Base-by-base conservation (phyloP, 208 protist species). In the Phytomonas serpens region DNA sequence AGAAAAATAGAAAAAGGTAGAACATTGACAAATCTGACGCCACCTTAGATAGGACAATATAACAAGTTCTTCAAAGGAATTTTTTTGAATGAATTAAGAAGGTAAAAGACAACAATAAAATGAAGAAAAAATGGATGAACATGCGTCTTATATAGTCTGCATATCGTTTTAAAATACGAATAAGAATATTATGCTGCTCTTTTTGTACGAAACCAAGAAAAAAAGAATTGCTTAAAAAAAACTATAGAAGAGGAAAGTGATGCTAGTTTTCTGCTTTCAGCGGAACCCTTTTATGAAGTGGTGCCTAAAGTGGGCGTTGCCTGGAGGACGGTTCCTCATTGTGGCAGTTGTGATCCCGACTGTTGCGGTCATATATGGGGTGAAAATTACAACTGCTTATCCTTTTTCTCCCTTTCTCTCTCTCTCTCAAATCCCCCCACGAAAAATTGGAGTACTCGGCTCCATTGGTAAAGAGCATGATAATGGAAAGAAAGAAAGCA, bases 1-100 rank as follows among this genome's bases (percentile, higher is more conserved):
- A 61, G 4, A 29, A 32, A 67, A 69, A 68, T 34, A 71, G 65
- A 2, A 73, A 19, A 23, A 67, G 63, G 27, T 3, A 67, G 1
- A 51, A 67, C 16, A 67, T 23, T 23, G 63, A 34, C 23, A 67
- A 67, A 23, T 52, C 6, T 27, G n/a, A 19, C 3, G 2, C 1
- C 23, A 5, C 23, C 4, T 57, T 67, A 67, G 16, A 47, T 67
- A 67, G 40, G 38, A 6, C 5, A 23, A 67, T 23, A 67, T 57
- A 29, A 67, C 37, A 67, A 57, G 34, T 27, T n/a, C 30, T 19
- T 64, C 30, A 40, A 71, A 40, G 10, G 6, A 71, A 30, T 67
- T 71, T 57, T 66, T 9, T 37, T 37, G 61, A 37, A 31, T 63
- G 61, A 63, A 63, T 9, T 63, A 31, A 30, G 5, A 31, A 30